Base-by-base conservation (phyloP, 768 basidiomycete genomes). In the Mycena pura region DNA sequence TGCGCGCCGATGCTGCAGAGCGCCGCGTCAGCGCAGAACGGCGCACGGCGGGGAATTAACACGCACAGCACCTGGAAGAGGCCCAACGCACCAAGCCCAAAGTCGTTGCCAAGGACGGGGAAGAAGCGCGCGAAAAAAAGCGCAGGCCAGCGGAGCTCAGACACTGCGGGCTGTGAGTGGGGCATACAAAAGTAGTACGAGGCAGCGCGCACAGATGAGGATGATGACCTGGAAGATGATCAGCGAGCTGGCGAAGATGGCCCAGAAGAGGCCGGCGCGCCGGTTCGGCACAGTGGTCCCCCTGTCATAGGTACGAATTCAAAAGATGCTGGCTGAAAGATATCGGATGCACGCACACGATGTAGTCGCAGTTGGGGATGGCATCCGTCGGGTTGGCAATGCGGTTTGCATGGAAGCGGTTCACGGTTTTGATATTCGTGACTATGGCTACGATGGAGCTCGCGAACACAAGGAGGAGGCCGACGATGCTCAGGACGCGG, bases 201-300 rank as follows among this genome's bases (percentile, higher is more conserved):
- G 40, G 29, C 60, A 63, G 32, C 31, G 76, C 85, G 65, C 53
- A 86, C 85, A 73, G 62, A 94, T 76, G 52, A 96, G 86, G 51
- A 92, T 81, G 68, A 95, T 71, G 49, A 87, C 83, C 73, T 95
- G 89, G 76, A 91, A 88, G 57, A 93, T 81, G 75, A 95, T 91
- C 70, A 96, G 82, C n/a, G 96, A 76, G 41, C 90, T 86, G 68
- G 92, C 89, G 58, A 95, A 81, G 43, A 95, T 86, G 3, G 93
- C 90, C 92, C 94, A 97, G 76, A 97, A 96, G 22, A 88, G 86
- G 25, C 95, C 95, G 7, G 93, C 95, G 44, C 93, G 80, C 73
- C 96, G 95, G 75, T 95, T 93, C 3, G 95, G 95, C n/a, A 97
- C 92, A 0, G 93, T 93, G 74, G 88, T 91, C 52, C 89, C 85